A percentile compares a stretch with the other conserved stretches of the same genome.
These are phyloP conservation scores for Candida adriatica DNA, from an alignment of 805 yeast species.

Conservation along the genomic window DNA sequence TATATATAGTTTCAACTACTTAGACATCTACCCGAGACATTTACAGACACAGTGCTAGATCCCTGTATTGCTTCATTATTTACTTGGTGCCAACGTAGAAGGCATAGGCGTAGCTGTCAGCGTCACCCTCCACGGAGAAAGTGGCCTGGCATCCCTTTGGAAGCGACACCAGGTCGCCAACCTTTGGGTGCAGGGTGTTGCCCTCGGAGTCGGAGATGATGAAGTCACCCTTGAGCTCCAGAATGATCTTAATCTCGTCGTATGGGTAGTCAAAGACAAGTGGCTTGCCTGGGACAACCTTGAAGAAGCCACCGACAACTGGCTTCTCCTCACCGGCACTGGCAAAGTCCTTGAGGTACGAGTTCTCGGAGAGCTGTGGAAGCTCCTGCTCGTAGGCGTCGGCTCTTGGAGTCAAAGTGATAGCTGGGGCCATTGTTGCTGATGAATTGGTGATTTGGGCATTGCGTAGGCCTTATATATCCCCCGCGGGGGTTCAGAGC, in stretches of 20 bases:
- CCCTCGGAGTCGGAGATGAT: constrained; percentile 60
- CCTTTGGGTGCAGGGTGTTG: constrained; percentile 43
- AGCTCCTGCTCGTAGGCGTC: constrained; percentile 52
- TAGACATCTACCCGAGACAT: too few species aligned
- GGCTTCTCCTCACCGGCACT: constrained; percentile 51
- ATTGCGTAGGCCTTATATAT: constrained; percentile 1
- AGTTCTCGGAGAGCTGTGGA: constrained; percentile 56
- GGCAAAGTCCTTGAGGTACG: constrained; percentile 60
- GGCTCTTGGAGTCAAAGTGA: constrained; percentile 36
- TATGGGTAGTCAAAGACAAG: constrained; percentile 54
- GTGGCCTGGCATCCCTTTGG: constrained; percentile 63
- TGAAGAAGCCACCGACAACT: constrained; percentile 61
- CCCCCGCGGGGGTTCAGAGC: not conserved
- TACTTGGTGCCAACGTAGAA: constrained; percentile 23
- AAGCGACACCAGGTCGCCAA: constrained; percentile 65
- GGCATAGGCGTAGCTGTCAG: constrained; percentile 40
- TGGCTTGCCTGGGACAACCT: constrained; percentile 62
- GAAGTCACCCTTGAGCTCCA: constrained; percentile 58
- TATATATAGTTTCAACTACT: too few species aligned
- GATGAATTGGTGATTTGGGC: constrained; percentile 1
- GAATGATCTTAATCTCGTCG: constrained; percentile 65
- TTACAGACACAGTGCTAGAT: too few species aligned
- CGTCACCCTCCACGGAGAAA: constrained; percentile 55
- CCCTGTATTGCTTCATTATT: not conserved
- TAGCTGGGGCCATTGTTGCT: not conserved